A percentile compares a stretch with the other conserved stretches of the same genome.
phyloP scores from a whole-genome alignment of 805 yeast genomes.

The Metschnikowia arizonensis region DNA sequence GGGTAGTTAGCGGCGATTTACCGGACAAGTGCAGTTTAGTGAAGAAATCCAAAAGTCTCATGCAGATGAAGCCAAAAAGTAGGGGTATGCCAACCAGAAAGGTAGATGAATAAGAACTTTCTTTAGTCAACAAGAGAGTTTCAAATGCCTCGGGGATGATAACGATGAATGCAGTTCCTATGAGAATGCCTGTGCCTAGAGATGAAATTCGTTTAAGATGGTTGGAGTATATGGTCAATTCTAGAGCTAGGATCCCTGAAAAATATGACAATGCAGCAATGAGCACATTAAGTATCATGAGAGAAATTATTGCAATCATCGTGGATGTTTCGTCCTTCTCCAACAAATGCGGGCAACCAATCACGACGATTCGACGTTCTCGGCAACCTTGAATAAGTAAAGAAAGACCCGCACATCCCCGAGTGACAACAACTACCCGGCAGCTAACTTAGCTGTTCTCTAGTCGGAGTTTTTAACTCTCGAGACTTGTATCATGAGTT shows the following conservation, averaged over 20 bases:
- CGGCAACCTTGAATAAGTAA: not conserved
- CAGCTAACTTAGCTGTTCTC: too few species aligned
- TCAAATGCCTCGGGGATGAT: conserved; percentile 67
- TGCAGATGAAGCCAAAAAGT: conserved; percentile 49
- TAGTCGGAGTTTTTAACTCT: too few species aligned
- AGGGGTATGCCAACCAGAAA: conserved; percentile 46
- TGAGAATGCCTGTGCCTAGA: conserved; percentile 55
- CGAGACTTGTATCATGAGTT: too few species aligned
- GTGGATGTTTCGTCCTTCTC: not conserved
- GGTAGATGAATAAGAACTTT: conserved; percentile 9
- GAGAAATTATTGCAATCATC: conserved; percentile 5
- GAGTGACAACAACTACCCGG: too few species aligned
- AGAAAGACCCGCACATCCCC: not conserved
- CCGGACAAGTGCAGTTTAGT: not conserved
- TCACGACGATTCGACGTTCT: too few species aligned
- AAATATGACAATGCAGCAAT: conserved; percentile 12
- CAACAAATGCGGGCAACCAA: not conserved
- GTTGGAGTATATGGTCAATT: conserved; percentile 8
- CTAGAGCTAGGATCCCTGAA: conserved; percentile 13
- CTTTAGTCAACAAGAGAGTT: conserved; percentile 22
- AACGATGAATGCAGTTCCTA: conserved; percentile 56
- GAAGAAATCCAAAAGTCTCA: conserved; percentile 30
- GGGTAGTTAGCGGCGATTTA: not conserved
- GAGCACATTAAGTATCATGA: conserved; percentile 7
- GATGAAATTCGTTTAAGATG: conserved; percentile 40